A percentile compares a stretch with the other conserved stretches of the same genome.
These are phyloP conservation scores for Solanum etuberosum DNA, from an alignment of 257 asterid species.

Conservation along the genomic window DNA sequence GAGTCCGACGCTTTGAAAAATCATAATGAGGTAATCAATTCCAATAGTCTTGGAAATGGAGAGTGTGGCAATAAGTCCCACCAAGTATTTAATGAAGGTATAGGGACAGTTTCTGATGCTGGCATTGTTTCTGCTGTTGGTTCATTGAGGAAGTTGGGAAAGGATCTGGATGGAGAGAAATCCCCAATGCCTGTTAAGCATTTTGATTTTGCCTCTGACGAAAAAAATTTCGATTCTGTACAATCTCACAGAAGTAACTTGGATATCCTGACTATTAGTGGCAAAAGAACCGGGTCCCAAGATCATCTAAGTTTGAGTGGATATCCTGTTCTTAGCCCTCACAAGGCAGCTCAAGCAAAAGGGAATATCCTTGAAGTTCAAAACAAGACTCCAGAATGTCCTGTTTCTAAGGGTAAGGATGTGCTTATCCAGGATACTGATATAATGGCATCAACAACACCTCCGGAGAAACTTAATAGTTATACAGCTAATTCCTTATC, in stretches of 20 bases:
- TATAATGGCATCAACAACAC: constrained; percentile 22
- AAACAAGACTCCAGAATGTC: constrained; percentile 14
- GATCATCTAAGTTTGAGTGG: constrained; percentile 12
- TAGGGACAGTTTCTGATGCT: constrained; percentile 14
- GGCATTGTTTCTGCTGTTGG: constrained; percentile 32
- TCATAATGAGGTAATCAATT: constrained; percentile 20
- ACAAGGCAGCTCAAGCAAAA: constrained; percentile 14
- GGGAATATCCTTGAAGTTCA: constrained; percentile 15
- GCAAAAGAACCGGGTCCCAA: constrained; percentile 17
- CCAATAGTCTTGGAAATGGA: constrained; percentile 30
- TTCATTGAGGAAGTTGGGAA: constrained; percentile 25
- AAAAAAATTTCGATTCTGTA: constrained; percentile 19
- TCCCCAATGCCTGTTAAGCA: constrained; percentile 95
- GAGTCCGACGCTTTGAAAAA: constrained; percentile 19
- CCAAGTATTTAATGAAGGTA: constrained; percentile 9
- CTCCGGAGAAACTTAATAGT: constrained; percentile 17
- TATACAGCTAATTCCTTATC: constrained; percentile 16
- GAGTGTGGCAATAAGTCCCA: constrained; percentile 12
- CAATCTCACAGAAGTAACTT: constrained; percentile 17
- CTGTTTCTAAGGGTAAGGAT: constrained; percentile 18
- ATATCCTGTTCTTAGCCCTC: neutral
- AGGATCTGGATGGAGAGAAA: constrained; percentile 43
- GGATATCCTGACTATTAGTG: constrained; percentile 13
- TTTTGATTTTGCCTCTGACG: constrained; percentile 74
- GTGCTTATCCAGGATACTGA: constrained; percentile 16